Percentiles rank a stretch among this genome's conserved stretches.
Conservation (phyloP, 441 rosid genomes). For the Raphanus hybrid region DNA sequence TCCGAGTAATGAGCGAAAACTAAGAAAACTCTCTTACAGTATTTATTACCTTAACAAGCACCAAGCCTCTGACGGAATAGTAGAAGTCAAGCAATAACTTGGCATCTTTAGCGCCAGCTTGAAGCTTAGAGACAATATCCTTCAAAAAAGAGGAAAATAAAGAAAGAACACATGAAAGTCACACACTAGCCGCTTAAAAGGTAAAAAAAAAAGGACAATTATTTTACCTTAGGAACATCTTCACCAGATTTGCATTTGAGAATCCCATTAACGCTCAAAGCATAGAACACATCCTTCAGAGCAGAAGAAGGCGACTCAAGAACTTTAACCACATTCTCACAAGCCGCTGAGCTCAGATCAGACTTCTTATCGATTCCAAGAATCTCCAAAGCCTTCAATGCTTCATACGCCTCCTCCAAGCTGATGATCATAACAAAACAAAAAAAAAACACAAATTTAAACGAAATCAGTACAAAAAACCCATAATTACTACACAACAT, state of each 20-base stretch:
- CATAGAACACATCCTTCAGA: constrained; percentile 67
- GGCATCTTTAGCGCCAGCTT: constrained; percentile 62
- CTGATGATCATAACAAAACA: constrained; percentile 49
- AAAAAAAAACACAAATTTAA: neutral
- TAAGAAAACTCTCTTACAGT: neutral
- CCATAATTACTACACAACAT: constrained; percentile 3
- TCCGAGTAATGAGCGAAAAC: neutral
- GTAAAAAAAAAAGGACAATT: neutral
- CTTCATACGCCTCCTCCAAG: constrained; percentile 81
- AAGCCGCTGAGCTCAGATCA: constrained; percentile 53
- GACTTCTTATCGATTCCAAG: constrained; percentile 68
- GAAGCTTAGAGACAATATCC: constrained; percentile 67
- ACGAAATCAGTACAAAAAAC: constrained; percentile 5
- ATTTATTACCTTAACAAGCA: constrained; percentile 54
- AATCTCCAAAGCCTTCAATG: constrained; percentile 72
- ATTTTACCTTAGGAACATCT: constrained; percentile 63
- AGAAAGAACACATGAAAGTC: neutral
- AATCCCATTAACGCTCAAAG: constrained; percentile 71
- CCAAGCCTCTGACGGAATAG: constrained; percentile 70
- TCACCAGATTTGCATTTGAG: constrained; percentile 58
- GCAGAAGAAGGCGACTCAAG: constrained; percentile 64
- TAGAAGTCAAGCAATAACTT: constrained; percentile 80
- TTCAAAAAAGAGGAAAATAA: constrained; percentile 38
- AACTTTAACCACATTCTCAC: constrained; percentile 57
- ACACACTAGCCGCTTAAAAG: constrained; percentile 4